phyloP scores from a whole-genome alignment of 2,329 filamentous ascomycete species.

The Amauroascus verrucosus region DNA sequence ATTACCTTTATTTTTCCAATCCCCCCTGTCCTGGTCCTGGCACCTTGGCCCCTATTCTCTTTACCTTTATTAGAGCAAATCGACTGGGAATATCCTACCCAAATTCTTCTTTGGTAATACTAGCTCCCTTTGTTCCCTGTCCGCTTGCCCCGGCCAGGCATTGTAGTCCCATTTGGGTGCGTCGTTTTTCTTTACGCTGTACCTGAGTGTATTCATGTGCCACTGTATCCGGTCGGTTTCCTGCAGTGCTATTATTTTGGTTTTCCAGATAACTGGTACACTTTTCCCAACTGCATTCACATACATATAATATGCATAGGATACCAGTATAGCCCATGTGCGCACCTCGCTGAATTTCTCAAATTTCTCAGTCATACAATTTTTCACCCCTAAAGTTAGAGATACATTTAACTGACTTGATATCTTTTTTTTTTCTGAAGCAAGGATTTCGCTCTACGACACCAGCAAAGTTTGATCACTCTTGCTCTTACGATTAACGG shows the following conservation, averaged over 20 bases:
- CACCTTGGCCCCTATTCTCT: background rate
- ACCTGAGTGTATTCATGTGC: background rate
- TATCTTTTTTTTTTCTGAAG: background rate
- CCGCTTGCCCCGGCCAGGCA: background rate
- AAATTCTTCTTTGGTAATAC: background rate
- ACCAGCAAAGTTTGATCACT: background rate
- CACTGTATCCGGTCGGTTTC: conserved; percentile 3
- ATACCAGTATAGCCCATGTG: conserved; percentile 6
- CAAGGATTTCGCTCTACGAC: background rate
- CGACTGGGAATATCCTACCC: conserved; percentile 1
- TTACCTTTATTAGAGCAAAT: background rate
- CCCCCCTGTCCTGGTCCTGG: background rate
- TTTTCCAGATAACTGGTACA: conserved; percentile 7
- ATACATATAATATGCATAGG: conserved; percentile 2
- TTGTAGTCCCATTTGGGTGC: background rate
- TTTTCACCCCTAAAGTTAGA: background rate
- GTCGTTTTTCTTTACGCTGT: conserved; percentile 2
- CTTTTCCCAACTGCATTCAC: background rate
- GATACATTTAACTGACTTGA: conserved; percentile 6
- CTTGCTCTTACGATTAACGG: background rate
- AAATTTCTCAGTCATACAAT: background rate
- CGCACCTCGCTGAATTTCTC: background rate
- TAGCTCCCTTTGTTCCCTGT: background rate
- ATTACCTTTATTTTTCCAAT: background rate
- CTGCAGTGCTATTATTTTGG: conserved; percentile 3